A percentile compares a stretch with the other conserved stretches of the same genome.
phyloP scores from a whole-genome alignment of 108 stramenopile species.

The Licmophora abbreviata region DNA sequence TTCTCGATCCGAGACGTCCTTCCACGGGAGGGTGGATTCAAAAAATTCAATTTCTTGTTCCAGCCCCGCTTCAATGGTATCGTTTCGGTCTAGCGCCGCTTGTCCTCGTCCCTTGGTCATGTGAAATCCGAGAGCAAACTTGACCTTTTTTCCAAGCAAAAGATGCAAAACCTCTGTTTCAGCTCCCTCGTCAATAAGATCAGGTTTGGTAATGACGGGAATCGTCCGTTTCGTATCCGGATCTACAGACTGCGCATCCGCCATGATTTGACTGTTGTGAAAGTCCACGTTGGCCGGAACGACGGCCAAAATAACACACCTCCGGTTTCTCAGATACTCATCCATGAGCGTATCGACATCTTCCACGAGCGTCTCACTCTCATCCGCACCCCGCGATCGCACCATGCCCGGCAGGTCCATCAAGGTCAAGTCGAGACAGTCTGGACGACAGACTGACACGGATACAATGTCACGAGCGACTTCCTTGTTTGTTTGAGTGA shows the following conservation, averaged over 20 bases:
- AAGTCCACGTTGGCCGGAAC: slow-evolving; percentile 79
- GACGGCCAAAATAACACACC: slow-evolving; percentile 72
- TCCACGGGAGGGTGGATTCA: slow-evolving; percentile 43
- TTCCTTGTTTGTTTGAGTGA: slow-evolving; percentile 30
- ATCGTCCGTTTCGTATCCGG: slow-evolving; percentile 63
- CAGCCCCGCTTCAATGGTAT: slow-evolving; percentile 32
- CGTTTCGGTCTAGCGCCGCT: slow-evolving; percentile 29
- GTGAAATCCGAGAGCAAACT: slow-evolving; percentile 42
- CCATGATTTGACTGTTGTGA: slow-evolving; percentile 75
- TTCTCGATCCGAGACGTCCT: slow-evolving; percentile 20
- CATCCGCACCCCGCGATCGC: slow-evolving; percentile 44
- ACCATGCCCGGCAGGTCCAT: slow-evolving; percentile 88
- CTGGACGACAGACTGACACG: slow-evolving; percentile 26
- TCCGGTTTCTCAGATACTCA: slow-evolving; percentile 52
- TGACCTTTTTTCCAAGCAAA: slow-evolving; percentile 29
- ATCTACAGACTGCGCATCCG: slow-evolving; percentile 50
- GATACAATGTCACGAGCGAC: slow-evolving; percentile 41
- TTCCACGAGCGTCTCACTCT: slow-evolving; percentile 36
- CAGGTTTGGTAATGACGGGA: slow-evolving; percentile 87
- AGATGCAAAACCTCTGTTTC: slow-evolving; percentile 38
- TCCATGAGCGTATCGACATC: slow-evolving; percentile 68
- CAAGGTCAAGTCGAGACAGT: slow-evolving; percentile 61
- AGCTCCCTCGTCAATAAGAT: slow-evolving; percentile 68
- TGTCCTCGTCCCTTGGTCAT: slow-evolving; percentile 67
- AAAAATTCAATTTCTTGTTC: slow-evolving; percentile 42